A percentile compares a stretch with the other conserved stretches of the same genome.
Evolutionary conservation across 2,329 filamentous ascomycete genomes (phyloP).

Genomic region (Aphanocladium album): DNA sequence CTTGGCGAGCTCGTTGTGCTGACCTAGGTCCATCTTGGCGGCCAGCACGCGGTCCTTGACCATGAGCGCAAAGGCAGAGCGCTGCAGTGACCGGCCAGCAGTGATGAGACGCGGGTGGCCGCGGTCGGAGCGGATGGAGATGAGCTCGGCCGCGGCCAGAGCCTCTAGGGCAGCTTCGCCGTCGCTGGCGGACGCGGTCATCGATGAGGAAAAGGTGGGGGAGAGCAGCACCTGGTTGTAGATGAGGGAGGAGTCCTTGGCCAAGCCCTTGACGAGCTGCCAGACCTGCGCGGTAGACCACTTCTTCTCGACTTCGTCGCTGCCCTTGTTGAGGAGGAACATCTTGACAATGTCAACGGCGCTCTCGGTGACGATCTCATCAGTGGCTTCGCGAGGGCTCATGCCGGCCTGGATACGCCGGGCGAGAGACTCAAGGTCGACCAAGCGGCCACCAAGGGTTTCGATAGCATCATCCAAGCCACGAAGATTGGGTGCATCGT

Average conservation of each 20-base stretch:
- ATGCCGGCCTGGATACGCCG: conserved; percentile 84
- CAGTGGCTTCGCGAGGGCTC: conserved; percentile 71
- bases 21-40: conserved; percentile 66
- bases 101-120: conserved; percentile 75
- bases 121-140: conserved; percentile 65
- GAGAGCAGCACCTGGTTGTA: conserved; percentile 84
- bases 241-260: conserved; percentile 60
- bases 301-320: conserved; percentile 44
- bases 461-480: conserved; percentile 80
- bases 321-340: conserved; percentile 66
- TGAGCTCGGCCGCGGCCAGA: conserved; percentile 80
- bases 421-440: conserved; percentile 91
- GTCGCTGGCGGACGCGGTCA: conserved; percentile 42
- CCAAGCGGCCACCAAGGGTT: conserved; percentile 83
- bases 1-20: conserved; percentile 64
- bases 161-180: conserved; percentile 74
- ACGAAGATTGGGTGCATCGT: conserved; percentile 43
- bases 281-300: conserved; percentile 89
- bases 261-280: conserved; percentile 77
- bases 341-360: conserved; percentile 90
- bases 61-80: conserved; percentile 72
- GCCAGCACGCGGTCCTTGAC: conserved; percentile 66
- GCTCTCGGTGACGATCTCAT: conserved; percentile 83
- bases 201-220: conserved; percentile 63
- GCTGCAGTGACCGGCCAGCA: conserved; percentile 81